Evolutionary conservation across 495 filamentous ascomycete species (phyloP).

Genomic region (Talaromyces stipitatus): DNA sequence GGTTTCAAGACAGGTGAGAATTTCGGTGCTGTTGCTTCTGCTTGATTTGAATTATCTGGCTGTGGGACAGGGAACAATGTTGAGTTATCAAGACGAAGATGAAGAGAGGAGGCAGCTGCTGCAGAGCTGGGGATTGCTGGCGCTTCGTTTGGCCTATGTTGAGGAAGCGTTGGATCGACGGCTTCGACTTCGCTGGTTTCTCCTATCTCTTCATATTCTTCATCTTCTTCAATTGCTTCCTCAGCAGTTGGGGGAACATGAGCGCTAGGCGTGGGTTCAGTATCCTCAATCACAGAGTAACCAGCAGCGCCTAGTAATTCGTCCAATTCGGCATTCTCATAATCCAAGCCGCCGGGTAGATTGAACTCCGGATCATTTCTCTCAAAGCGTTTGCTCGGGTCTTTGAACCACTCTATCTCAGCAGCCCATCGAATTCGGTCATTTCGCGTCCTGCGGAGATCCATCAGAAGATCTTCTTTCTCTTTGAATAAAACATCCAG

Average conservation of each 20-base stretch:
- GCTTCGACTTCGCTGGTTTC: conserved; percentile 14
- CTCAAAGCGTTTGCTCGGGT: conserved; percentile 12
- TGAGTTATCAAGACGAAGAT: conserved; percentile 27
- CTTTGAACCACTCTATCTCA: conserved; percentile 38
- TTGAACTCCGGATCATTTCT: background rate
- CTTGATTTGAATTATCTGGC: conserved; percentile 28
- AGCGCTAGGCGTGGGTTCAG: background rate
- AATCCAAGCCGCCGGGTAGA: background rate
- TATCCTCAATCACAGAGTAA: conserved; percentile 1
- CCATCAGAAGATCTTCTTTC: conserved; percentile 70
- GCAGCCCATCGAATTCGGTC: conserved; percentile 51
- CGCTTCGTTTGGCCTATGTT: conserved; percentile 52
- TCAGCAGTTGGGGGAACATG: background rate
- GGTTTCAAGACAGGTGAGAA: conserved; percentile 14
- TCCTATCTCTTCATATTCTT: conserved; percentile 8
- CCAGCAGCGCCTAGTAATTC: background rate
- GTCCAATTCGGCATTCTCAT: background rate
- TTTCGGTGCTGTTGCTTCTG: conserved; percentile 32
- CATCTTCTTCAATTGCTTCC: background rate
- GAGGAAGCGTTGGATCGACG: conserved; percentile 63
- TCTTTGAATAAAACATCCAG: conserved; percentile 76
- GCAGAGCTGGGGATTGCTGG: conserved; percentile 9
- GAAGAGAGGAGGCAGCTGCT: conserved; percentile 18
- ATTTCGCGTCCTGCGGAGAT: conserved; percentile 53
- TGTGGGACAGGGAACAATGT: conserved; percentile 29